Conservation (phyloP, 805 yeast genomes). For the Sugiyamaella qingdaonensis region DNA sequence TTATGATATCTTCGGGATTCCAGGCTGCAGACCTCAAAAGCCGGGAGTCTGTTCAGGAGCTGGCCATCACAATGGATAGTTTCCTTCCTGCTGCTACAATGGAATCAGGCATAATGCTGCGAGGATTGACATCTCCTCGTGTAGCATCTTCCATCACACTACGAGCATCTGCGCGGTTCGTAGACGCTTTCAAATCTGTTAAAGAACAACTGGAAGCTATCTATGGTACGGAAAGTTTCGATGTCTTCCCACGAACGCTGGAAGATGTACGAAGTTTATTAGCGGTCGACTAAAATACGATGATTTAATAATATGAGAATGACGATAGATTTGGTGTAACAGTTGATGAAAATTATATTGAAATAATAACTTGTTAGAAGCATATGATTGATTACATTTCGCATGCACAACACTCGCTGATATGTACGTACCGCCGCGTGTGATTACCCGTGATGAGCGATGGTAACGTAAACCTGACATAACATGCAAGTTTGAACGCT, state of each 20-base stretch:
- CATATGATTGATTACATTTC: not conserved
- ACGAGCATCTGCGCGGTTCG: slow-evolving; percentile 31
- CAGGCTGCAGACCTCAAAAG: slow-evolving; percentile 1
- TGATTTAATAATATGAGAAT: not conserved
- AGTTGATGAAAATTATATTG: too few relatives aligned
- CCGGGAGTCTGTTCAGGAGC: slow-evolving; percentile 14
- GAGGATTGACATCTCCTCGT: slow-evolving; percentile 33
- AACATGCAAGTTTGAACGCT: not conserved
- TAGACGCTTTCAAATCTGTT: slow-evolving; percentile 30
- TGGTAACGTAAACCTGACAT: not conserved
- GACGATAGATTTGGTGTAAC: too few relatives aligned
- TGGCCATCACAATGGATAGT: slow-evolving; percentile 28
- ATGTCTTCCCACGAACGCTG: slow-evolving; percentile 27
- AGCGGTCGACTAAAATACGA: slow-evolving; percentile 16
- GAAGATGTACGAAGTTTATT: slow-evolving; percentile 29
- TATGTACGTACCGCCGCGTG: too few relatives aligned
- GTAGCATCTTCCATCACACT: slow-evolving; percentile 30
- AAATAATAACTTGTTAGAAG: too few relatives aligned
- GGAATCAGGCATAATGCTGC: slow-evolving; percentile 29
- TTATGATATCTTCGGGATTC: slow-evolving; percentile 25
- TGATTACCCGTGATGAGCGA: too few relatives aligned
- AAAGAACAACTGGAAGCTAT: slow-evolving; percentile 25
- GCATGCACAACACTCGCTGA: not conserved
- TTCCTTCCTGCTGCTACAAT: slow-evolving; percentile 34
- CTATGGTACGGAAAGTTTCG: slow-evolving; percentile 21